Conservation (phyloP, 305 asterid genomes). For the Fraxinus floribunda region DNA sequence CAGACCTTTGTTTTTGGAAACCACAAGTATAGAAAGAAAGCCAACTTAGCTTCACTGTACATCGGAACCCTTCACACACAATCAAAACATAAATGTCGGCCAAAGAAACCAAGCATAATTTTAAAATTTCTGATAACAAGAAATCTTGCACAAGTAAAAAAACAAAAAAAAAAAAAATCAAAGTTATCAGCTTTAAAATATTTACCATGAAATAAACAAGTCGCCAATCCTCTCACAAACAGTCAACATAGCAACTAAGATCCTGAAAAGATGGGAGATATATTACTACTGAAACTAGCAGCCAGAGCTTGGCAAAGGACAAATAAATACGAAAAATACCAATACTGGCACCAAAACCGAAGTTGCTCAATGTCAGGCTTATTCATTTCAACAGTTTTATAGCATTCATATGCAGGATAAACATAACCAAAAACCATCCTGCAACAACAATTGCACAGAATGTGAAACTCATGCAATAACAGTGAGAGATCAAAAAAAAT, state of each 20-base stretch:
- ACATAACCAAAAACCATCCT: slow-evolving; percentile 51
- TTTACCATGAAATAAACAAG: slow-evolving; percentile 42
- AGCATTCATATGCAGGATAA: slow-evolving; percentile 50
- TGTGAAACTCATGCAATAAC: neutral
- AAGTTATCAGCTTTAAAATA: neutral
- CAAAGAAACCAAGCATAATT: neutral
- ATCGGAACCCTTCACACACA: slow-evolving; percentile 46
- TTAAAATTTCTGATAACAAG: neutral
- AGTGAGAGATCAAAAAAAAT: neutral
- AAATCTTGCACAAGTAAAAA: neutral
- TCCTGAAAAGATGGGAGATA: slow-evolving; percentile 31
- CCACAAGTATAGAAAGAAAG: slow-evolving; percentile 49
- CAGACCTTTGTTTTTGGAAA: slow-evolving; percentile 48
- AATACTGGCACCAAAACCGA: slow-evolving; percentile 53
- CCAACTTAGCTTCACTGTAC: slow-evolving; percentile 54
- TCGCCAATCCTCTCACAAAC: slow-evolving; percentile 42
- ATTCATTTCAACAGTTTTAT: slow-evolving; percentile 39
- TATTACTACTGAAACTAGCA: neutral
- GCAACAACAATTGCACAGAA: neutral
- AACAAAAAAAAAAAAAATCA: too few species aligned
- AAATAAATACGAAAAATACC: slow-evolving; percentile 29
- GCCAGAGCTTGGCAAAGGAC: neutral
- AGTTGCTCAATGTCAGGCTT: slow-evolving; percentile 46
- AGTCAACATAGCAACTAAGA: slow-evolving; percentile 37
- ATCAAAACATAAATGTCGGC: neutral